phyloP scores from a whole-genome alignment of 139 green algal genomes.

The Chlorella sp. region DNA sequence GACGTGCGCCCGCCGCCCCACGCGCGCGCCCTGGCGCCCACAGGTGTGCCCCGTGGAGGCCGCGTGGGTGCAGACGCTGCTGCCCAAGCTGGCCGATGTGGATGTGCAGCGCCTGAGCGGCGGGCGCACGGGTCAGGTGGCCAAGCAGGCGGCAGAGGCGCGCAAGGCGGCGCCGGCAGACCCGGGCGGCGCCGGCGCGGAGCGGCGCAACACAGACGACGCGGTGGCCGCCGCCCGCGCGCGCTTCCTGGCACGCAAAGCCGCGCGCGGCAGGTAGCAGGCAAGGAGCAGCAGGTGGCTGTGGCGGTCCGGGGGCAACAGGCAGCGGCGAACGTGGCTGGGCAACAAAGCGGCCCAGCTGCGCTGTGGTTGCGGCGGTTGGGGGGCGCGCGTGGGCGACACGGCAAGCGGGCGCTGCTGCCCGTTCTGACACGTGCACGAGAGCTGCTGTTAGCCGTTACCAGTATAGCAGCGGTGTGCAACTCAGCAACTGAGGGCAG shows the following conservation, averaged over 20 bases:
- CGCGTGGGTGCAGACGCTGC: slow-evolving; percentile 71
- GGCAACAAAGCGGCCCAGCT: too few relatives aligned
- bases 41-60: slow-evolving; percentile 82
- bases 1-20: too few relatives aligned
- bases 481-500: too few relatives aligned
- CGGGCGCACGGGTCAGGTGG: slow-evolving; percentile 24
- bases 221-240: slow-evolving; percentile 69
- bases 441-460: too few relatives aligned
- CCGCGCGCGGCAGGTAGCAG: not conserved
- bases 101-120: slow-evolving; percentile 78
- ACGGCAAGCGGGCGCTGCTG: too few relatives aligned
- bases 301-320: too few relatives aligned
- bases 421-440: too few relatives aligned
- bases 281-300: slow-evolving; percentile 1
- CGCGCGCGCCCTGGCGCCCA: not conserved
- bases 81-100: slow-evolving; percentile 66
- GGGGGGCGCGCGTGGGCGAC: too few relatives aligned
- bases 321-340: too few relatives aligned
- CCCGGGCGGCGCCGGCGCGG: slow-evolving; percentile 1
- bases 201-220: slow-evolving; percentile 51
- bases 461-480: too few relatives aligned
- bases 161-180: slow-evolving; percentile 10
- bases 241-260: slow-evolving; percentile 73
- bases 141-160: slow-evolving; percentile 15
- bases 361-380: too few relatives aligned